Evolutionary conservation across 805 yeast species (phyloP), one percentile per base, ranked within the genome.

Genomic region (Kodamaea neixiangensis): DNA sequence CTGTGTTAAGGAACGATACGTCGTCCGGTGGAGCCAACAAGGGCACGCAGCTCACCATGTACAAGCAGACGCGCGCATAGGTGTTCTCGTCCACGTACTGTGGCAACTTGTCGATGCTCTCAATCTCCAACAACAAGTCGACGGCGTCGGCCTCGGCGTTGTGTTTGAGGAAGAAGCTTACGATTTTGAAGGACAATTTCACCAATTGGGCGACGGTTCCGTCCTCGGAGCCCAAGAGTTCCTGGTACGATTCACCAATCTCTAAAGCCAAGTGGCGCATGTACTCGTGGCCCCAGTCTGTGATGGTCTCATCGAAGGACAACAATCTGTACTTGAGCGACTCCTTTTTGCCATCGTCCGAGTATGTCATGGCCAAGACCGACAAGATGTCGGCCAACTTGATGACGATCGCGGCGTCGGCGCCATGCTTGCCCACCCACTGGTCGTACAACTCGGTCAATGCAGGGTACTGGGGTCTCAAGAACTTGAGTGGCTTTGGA

Each of bases 121-220:
- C 99, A 50, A 94, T 82, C 70, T 94, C 99, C 52, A 91, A 76
- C 56, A 94, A 77, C 58, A 94, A 75, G 71, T 94, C 99, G 20
- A 94, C 96, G 1, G 99, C 99, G 65, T 94, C 99, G 17, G 97
- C 97, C 71, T 94, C 99, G 39, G 97, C 98, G 65, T 94, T 93
- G 72, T 93, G 97, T 64, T 89, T 84, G 58, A 94, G 78, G 73
- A 94, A 93, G 62, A 85, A 87, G 35, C 97, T 97, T 37, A 89
- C 92, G 59, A 94, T 85, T 58, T 85, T 81, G 59, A 88, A 71
- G 5, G 96, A 80, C 58, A 94, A 77, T 44, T 79, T 76, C 49
- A 87, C 69, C 55, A 94, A 75, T 39, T 78, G 75, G 7, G 61
- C 59, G 25, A 67, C 66, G 34, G 63, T 57, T 4, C 51, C 64